phyloP scores from a whole-genome alignment of 2,329 filamentous ascomycete species.

The Boeremia lycopersici region DNA sequence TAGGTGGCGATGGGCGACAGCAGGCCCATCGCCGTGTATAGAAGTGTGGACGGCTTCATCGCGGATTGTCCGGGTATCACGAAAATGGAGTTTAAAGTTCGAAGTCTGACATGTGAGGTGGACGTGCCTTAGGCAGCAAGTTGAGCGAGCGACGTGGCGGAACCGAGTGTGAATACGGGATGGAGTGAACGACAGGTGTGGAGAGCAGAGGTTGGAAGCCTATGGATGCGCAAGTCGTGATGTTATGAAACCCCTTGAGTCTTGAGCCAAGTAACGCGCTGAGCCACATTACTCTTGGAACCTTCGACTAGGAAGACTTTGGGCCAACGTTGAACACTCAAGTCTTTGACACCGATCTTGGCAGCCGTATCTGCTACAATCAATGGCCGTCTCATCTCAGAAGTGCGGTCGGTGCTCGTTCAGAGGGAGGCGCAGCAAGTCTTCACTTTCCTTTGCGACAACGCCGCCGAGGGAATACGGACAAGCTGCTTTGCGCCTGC shows the following conservation, averaged over 20 bases:
- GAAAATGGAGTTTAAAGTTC: background rate
- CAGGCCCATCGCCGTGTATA: slow-evolving; percentile 22
- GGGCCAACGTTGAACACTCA: slow-evolving; percentile 9
- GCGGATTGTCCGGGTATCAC: slow-evolving; percentile 17
- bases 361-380: background rate
- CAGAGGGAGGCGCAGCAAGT: slow-evolving; percentile 6
- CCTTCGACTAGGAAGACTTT: slow-evolving; percentile 6
- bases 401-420: slow-evolving; percentile 9
- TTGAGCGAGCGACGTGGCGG: slow-evolving; percentile 19
- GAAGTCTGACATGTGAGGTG: slow-evolving; percentile 16
- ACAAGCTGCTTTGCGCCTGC: background rate
- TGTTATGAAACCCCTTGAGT: slow-evolving; percentile 26
- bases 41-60: slow-evolving; percentile 28
- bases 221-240: slow-evolving; percentile 16
- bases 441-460: background rate
- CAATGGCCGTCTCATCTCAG: slow-evolving; percentile 19
- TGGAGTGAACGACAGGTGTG: slow-evolving; percentile 2
- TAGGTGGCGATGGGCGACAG: slow-evolving; percentile 21
- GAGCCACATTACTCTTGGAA: slow-evolving; percentile 16
- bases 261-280: slow-evolving; percentile 21
- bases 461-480: background rate
- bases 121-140: slow-evolving; percentile 9
- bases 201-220: background rate
- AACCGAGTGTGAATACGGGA: background rate
- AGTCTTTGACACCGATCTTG: slow-evolving; percentile 9